These are phyloP conservation scores for Ogataea nitratoaversa DNA, from an alignment of 805 yeast genomes.

Conservation along the genomic window DNA sequence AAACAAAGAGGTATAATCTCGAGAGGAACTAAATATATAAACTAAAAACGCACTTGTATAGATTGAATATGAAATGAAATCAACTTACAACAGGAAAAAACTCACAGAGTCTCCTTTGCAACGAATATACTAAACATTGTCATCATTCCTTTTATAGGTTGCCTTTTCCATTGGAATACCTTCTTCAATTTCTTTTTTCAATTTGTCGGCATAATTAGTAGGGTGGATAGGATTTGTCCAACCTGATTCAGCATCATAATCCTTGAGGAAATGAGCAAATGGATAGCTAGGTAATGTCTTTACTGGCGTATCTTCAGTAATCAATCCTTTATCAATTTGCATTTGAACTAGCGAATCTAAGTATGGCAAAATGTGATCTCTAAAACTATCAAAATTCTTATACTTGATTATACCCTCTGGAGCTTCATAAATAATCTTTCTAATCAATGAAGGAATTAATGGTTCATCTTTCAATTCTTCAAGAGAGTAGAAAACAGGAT, in stretches of 20 bases:
- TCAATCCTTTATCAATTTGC: constrained; percentile 54
- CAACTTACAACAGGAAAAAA: neutral
- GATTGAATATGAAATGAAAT: neutral
- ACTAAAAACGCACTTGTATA: too few relatives aligned
- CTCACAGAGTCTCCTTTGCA: neutral
- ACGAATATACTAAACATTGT: constrained; percentile 2
- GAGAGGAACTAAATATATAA: too few relatives aligned
- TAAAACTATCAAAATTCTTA: constrained; percentile 53
- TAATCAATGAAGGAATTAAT: constrained; percentile 59
- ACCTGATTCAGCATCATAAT: constrained; percentile 35
- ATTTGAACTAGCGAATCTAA: constrained; percentile 53
- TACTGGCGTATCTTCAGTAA: constrained; percentile 50
- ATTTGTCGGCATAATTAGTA: constrained; percentile 20
- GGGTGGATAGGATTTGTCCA: constrained; percentile 36
- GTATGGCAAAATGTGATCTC: constrained; percentile 57
- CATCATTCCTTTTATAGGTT: constrained; percentile 16
- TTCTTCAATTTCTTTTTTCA: constrained; percentile 22
- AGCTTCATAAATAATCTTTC: constrained; percentile 60
- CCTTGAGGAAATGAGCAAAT: constrained; percentile 50
- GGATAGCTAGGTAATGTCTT: constrained; percentile 60
- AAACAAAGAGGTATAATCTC: too few relatives aligned
- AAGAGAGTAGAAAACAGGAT: constrained; percentile 71
- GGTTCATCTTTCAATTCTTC: constrained; percentile 85
- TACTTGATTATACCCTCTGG: constrained; percentile 64
- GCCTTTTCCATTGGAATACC: constrained; percentile 21